Evolutionary conservation across 1,139 yeast genomes (phyloP), one percentile per base, ranked within the genome.

Genomic region (Candida tropicalis): DNA sequence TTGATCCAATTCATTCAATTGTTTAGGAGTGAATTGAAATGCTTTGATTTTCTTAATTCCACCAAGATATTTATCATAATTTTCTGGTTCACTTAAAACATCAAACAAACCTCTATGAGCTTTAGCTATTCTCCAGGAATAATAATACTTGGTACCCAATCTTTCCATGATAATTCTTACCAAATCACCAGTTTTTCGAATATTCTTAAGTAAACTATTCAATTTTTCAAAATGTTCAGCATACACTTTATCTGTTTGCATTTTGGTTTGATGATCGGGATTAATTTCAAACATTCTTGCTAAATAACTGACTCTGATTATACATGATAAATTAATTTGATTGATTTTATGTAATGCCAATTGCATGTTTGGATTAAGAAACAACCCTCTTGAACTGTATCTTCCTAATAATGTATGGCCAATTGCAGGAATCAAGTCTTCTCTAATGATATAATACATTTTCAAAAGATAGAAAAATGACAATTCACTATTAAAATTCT

Each of bases 51-150:
- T 17, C 20, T 43, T 46, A 4, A 55, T 52, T 3, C 41, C 40
- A 4, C 45, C 42, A 13, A 50, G 49, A 38, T 58, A 56, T 24
- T 51, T 52, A 17, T 57, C 58, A 49, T 70, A 72, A 44, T 70
- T 70, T 1, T 60, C 65, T 39, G 54, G 48, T 5, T 55, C 52
- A 16, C 68, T 64, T 12, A 66, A 57, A 0, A 60, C 54, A 38
- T 58, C 59, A 46, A 68, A 56, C 32, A 65, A 52, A 36, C 50
- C 63, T 1, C 68, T 62, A 43, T 73, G 78, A 2, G 73, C 70
- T 45, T 74, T 76, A 28, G 73, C 66, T n/a, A 70, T 63, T 51
- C 73, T 64, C 82, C 82, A 77, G 0, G 81, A 79, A 54, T 68
- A 70, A 51, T 71, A 77, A 53, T 76, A 75, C 34, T 75, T 58